A percentile compares a stretch with the other conserved stretches of the same genome.
Evolutionary conservation across 768 basidiomycete genomes (phyloP).

Genomic region (Xerocomellus dryophilus): DNA sequence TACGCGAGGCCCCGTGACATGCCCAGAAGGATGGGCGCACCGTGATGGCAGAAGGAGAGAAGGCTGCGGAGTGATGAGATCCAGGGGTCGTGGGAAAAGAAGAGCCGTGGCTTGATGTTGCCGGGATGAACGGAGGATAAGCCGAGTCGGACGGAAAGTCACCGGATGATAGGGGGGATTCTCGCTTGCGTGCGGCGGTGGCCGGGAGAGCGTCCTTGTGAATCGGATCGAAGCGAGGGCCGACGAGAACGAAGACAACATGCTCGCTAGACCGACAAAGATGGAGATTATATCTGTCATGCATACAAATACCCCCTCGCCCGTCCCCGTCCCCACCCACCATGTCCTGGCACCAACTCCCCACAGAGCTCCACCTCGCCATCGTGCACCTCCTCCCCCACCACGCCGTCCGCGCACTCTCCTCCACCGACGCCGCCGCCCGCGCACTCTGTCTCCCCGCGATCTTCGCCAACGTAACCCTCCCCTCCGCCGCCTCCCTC

Average conservation of each 20-base stretch:
- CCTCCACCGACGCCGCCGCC: constrained; percentile 46
- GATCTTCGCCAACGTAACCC: constrained; percentile 55
- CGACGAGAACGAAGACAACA: constrained; percentile 14
- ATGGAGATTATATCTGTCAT: constrained; percentile 13
- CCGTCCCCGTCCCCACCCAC: not conserved
- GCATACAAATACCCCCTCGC: not conserved
- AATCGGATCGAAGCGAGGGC: constrained; percentile 20
- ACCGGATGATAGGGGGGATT: constrained; percentile 22
- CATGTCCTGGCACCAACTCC: constrained; percentile 54
- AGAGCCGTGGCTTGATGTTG: constrained; percentile 1
- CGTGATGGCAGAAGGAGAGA: too few relatives aligned
- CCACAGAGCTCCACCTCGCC: constrained; percentile 62
- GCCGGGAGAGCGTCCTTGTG: constrained; percentile 12
- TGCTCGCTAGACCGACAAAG: constrained; percentile 11
- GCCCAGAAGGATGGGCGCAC: too few relatives aligned
- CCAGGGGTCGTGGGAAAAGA: constrained; percentile 1
- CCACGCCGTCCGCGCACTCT: constrained; percentile 44
- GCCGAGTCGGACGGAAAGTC: constrained; percentile 27
- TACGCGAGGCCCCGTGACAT: too few relatives aligned
- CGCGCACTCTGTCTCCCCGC: constrained; percentile 57
- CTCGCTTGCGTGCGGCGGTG: constrained; percentile 5
- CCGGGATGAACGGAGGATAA: constrained; percentile 18
- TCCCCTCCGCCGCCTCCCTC: constrained; percentile 47
- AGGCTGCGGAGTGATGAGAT: not conserved
- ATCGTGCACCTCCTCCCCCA: constrained; percentile 49